Evolutionary conservation across 352 stramenopile species (phyloP).

Genomic region (Vaucheria bursata): DNA sequence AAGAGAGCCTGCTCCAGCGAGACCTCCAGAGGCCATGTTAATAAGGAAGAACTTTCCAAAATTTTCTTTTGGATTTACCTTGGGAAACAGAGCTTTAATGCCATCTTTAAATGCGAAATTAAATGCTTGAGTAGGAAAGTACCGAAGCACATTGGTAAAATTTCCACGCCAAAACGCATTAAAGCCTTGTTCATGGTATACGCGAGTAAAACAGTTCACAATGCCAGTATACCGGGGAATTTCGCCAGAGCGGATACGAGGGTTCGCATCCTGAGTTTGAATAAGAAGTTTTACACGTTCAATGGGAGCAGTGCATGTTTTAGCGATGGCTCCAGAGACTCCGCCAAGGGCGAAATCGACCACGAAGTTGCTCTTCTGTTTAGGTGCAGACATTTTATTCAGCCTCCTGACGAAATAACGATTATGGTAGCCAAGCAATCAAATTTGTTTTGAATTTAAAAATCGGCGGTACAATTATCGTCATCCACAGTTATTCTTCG

Average conservation of each 20-base stretch:
- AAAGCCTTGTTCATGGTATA: conserved; percentile 68
- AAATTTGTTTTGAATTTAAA: too few species aligned
- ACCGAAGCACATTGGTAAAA: conserved; percentile 65
- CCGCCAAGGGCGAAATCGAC: conserved; percentile 45
- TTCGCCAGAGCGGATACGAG: conserved; percentile 72
- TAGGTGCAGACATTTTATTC: neutral
- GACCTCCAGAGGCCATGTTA: conserved; percentile 92
- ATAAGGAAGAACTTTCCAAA: conserved; percentile 95
- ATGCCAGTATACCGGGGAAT: conserved; percentile 70
- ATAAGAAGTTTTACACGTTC: conserved; percentile 74
- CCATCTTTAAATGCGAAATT: conserved; percentile 79
- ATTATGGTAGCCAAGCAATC: too few species aligned
- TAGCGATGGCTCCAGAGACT: conserved; percentile 58
- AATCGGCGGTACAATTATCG: too few species aligned
- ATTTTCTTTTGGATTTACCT: conserved; percentile 83
- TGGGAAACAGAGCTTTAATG: conserved; percentile 64
- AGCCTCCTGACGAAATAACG: too few species aligned
- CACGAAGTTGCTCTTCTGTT: conserved; percentile 36
- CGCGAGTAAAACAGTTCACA: conserved; percentile 68
- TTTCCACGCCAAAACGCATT: conserved; percentile 72
- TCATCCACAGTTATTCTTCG: too few species aligned
- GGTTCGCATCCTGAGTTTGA: conserved; percentile 68
- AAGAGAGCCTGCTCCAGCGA: conserved; percentile 87
- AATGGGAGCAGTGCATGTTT: conserved; percentile 67
- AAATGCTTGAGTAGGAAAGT: conserved; percentile 74